Conservation (phyloP, 495 filamentous ascomycete species). For the Paragyromitra xinjiangensis region DNA sequence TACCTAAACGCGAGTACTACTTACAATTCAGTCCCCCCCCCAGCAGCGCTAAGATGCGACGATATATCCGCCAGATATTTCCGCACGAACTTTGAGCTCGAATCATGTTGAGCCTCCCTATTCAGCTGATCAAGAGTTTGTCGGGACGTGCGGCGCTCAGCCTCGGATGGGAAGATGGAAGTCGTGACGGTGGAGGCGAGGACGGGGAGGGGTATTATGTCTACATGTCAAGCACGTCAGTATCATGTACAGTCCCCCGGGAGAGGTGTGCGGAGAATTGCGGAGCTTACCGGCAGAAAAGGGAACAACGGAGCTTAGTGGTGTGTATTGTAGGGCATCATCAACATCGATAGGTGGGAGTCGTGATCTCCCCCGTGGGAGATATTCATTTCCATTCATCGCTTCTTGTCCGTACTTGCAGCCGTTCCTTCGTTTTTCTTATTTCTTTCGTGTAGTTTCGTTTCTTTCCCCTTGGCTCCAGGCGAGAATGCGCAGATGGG, state of each 20-base stretch:
- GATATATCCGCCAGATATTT: constrained; percentile 53
- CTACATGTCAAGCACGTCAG: constrained; percentile 59
- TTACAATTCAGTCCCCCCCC: constrained; percentile 59
- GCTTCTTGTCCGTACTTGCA: not conserved
- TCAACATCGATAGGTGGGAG: constrained; percentile 65
- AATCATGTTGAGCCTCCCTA: constrained; percentile 60
- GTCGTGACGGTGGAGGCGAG: constrained; percentile 61
- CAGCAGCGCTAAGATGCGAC: constrained; percentile 57
- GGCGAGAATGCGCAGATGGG: not conserved
- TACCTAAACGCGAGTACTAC: constrained; percentile 10
- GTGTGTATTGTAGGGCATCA: constrained; percentile 90
- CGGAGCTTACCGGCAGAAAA: constrained; percentile 77
- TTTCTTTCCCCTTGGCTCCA: not conserved
- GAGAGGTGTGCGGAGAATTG: not conserved
- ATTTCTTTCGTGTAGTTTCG: not conserved
- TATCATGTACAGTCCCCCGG: not conserved
- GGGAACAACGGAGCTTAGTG: constrained; percentile 86
- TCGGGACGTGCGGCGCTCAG: constrained; percentile 60
- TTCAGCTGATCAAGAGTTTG: constrained; percentile 65
- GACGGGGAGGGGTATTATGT: constrained; percentile 76
- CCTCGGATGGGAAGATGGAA: constrained; percentile 54
- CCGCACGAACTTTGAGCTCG: constrained; percentile 51
- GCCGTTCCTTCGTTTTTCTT: not conserved
- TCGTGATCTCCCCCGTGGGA: constrained; percentile 28
- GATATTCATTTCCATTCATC: constrained; percentile 47